phyloP scores from a whole-genome alignment of 2,329 filamentous ascomycete genomes.

The Cercospora beticola region DNA sequence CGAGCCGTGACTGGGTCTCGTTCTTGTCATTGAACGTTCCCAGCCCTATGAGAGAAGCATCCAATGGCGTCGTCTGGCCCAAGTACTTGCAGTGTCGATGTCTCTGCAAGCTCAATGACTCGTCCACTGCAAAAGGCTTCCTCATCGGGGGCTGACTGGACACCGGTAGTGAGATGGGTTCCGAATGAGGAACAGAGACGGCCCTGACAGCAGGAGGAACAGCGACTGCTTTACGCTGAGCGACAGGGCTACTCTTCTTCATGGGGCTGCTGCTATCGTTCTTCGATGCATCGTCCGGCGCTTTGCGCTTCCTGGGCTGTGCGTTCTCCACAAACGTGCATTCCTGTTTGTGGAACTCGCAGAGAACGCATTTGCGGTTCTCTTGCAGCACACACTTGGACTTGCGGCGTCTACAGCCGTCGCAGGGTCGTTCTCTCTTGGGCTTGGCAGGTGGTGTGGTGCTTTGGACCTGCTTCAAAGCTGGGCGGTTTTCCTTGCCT shows the following conservation, averaged over 20 bases:
- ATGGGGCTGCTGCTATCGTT: conserved; percentile 22
- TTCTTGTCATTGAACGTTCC: conserved; percentile 78
- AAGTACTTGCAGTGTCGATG: conserved; percentile 82
- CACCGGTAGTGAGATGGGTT: not conserved
- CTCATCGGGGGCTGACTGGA: conserved; percentile 28
- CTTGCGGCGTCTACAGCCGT: conserved; percentile 72
- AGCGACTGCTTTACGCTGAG: conserved; percentile 18
- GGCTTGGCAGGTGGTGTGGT: conserved; percentile 29
- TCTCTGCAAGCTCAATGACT: conserved; percentile 68
- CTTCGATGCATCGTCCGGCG: conserved; percentile 53
- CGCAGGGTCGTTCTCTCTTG: conserved; percentile 53
- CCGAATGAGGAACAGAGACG: not conserved
- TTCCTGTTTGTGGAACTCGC: conserved; percentile 73
- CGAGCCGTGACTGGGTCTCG: conserved; percentile 68
- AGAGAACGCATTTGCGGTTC: conserved; percentile 69
- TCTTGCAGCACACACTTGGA: conserved; percentile 78
- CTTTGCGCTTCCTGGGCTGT: conserved; percentile 75
- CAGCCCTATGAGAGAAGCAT: conserved; percentile 77
- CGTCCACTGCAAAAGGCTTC: conserved; percentile 42
- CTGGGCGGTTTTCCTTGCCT: conserved; percentile 45
- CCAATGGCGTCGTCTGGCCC: conserved; percentile 78
- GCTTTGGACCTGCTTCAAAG: conserved; percentile 36
- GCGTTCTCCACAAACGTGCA: conserved; percentile 78
- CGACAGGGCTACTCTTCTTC: conserved; percentile 29
- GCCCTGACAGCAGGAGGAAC: conserved; percentile 11